Evolutionary conservation across 208 protist species (phyloP), one percentile per base, ranked within the genome.

Genomic region (Herpetomonas tarakana): DNA sequence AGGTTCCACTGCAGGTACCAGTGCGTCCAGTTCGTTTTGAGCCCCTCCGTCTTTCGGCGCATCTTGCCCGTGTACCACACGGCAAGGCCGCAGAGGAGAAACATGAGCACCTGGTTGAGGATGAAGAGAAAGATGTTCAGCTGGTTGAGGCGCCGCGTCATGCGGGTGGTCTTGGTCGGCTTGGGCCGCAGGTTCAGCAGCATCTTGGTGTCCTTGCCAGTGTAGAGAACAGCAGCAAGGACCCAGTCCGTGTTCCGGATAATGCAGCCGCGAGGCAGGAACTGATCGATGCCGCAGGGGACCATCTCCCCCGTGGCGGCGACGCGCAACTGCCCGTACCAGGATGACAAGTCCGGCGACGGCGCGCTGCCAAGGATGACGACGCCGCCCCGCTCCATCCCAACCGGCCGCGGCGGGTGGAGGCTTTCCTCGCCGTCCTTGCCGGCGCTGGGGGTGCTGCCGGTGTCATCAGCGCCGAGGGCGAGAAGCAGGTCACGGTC

Each of bases 241-340:
- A 95, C 80, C 77, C 88, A 97, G 51, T 93, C 73, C 26, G 95
- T 98, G 69, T 97, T 97, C 29, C 88, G 78, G 11, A 98, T 62
- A 0, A 88, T 62, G 59, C 83, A 93, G 9, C 92, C 92, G 22
- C 92, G 80, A 0, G 93, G 86, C 2, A 97, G 27, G 44, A 97
- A 82, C 59, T 98, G 84, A 16, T 93, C 91, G 50, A 94, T 82
- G 31, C 72, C 82, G 19, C 95, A 61, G 9, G 83, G 56, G 41
- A 92, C 63, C 25, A 71, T 64, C 58, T 78, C 63, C 0, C 75
- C 79, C 6, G 35, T 41, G 25, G 71, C 38, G n/a, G 68, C 67
- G 25, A 91, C 39, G 14, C 80, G 75, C 26, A 89, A 22, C 60
- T 88, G 74, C 0, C 90, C 90, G 54, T 84, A 82, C 83, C 85